These are phyloP conservation scores for Ramalina peruviana DNA, from an alignment of 495 filamentous ascomycete species.

Conservation along the genomic window DNA sequence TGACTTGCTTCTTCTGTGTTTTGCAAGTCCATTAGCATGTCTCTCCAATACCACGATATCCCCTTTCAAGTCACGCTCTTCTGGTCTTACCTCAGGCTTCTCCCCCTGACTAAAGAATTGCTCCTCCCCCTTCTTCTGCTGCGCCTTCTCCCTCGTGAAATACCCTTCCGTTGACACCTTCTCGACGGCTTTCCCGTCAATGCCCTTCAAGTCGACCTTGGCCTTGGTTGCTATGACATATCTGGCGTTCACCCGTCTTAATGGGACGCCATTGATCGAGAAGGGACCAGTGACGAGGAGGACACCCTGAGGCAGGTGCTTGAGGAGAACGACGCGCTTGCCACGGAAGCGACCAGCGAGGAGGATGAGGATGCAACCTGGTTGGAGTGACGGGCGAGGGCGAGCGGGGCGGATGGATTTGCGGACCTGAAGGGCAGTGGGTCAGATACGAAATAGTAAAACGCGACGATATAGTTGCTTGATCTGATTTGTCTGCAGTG, in stretches of 20 bases:
- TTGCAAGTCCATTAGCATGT: background rate
- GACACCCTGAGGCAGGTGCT: constrained; percentile 88
- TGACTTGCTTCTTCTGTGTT: constrained; percentile 83
- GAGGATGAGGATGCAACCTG: constrained; percentile 92
- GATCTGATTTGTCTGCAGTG: background rate
- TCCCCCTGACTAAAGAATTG: constrained; percentile 96
- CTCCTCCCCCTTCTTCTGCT: constrained; percentile 84
- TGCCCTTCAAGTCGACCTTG: constrained; percentile 69
- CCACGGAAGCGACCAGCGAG: constrained; percentile 99
- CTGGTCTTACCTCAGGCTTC: constrained; percentile 76
- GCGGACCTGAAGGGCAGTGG: constrained; percentile 52
- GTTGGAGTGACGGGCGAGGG: constrained; percentile 72
- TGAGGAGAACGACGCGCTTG: constrained; percentile 98
- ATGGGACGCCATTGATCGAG: constrained; percentile 99
- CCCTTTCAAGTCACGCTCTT: background rate
- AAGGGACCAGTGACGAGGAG: constrained; percentile 98
- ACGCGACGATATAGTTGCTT: background rate
- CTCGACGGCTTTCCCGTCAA: constrained; percentile 71
- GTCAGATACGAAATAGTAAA: background rate
- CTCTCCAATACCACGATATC: background rate
- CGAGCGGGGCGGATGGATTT: constrained; percentile 79
- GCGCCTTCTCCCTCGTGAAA: constrained; percentile 88
- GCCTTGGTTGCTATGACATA: constrained; percentile 97
- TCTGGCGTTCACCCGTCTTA: constrained; percentile 93
- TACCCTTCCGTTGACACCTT: constrained; percentile 75